Base-by-base conservation (phyloP, 805 yeast species). In the Nadsonia fulvescens region DNA sequence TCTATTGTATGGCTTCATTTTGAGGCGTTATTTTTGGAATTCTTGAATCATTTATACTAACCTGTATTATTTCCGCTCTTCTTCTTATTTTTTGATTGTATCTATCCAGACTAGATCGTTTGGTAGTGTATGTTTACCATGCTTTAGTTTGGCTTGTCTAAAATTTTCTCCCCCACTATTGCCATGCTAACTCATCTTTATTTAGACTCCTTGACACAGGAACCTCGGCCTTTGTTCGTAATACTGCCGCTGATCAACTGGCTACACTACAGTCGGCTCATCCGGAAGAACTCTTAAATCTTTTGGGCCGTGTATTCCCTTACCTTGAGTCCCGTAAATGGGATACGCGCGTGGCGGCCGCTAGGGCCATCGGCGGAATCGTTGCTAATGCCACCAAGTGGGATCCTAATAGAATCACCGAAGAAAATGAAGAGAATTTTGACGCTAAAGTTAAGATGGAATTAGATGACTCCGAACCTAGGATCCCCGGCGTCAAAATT, bases 321-420 rank as follows among this genome's bases (percentile, higher is more conserved):
- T 89, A 70, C 46, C 58, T 89, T 32, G 65, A 70, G 41, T 69
- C 81, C 14, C 63, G 59, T 31, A 81, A 73, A 51, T 89, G 99
- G 99, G 99, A 89, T 47, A 83, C 98, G 0, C 63, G 99, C 46
- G 73, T 77, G 1, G 71, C 96, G 1, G 89, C 99, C 1, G 94
- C 95, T 1, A 58, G 81, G 29, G 96, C 98, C 1, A 65, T 89
- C 38, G 96, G 96, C 6, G 92, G 92, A 3, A 82, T 89, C 15
- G 86, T 82, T 3, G 66, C 68, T 22, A 72, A 79, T 47, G 70
- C 83, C 1, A 61, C 64, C 1, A 41, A 57, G 15, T 89, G 96
- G 96, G 81, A 79, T 42, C 96, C 96, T 1, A 77, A 75, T 38
- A 56, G 47, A 19, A 47, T 36, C 27, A 37, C 58, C 46, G 35